phyloP scores from a whole-genome alignment of 306 rosid species.

The Corylus heterophylla region DNA sequence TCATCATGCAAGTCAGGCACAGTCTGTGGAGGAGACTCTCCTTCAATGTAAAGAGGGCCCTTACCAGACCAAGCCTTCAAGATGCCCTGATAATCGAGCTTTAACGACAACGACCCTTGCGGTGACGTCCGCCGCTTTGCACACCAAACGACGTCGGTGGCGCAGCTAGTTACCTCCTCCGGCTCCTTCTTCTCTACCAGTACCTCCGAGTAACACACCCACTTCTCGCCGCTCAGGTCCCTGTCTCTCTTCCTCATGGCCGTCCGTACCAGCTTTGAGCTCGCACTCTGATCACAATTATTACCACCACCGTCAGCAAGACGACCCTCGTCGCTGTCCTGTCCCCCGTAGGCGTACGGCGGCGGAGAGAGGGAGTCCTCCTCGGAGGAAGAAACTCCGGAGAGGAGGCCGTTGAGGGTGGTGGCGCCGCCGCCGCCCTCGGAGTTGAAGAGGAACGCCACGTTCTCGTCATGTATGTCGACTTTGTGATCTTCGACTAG shows the following conservation, averaged over 20 bases:
- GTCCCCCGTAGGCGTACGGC: conserved; percentile 11
- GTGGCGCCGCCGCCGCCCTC: conserved; percentile 36
- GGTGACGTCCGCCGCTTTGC: conserved; percentile 21
- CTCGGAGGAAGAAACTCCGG: conserved; percentile 16
- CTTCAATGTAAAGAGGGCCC: conserved; percentile 63
- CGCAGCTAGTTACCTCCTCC: conserved; percentile 55
- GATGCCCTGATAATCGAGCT: conserved; percentile 79
- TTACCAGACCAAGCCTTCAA: conserved; percentile 90
- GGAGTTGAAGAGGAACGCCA: conserved; percentile 60
- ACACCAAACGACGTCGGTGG: not conserved
- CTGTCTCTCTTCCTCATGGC: conserved; percentile 73
- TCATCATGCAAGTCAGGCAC: conserved; percentile 55
- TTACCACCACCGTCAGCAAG: not conserved
- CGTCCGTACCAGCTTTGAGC: conserved; percentile 51
- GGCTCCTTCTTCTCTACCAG: conserved; percentile 55
- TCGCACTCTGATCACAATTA: not conserved
- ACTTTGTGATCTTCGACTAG: conserved; percentile 22
- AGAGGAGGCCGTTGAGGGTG: conserved; percentile 51
- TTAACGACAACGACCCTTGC: conserved; percentile 56
- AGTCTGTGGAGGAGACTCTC: conserved; percentile 59
- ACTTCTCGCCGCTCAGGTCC: conserved; percentile 59
- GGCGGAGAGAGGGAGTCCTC: conserved; percentile 43
- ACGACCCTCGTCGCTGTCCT: not conserved
- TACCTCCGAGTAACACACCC: conserved; percentile 90
- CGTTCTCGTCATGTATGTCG: conserved; percentile 60